Evolutionary conservation across 2,329 filamentous ascomycete species (phyloP).

Genomic region (Aspergillus ustus): DNA sequence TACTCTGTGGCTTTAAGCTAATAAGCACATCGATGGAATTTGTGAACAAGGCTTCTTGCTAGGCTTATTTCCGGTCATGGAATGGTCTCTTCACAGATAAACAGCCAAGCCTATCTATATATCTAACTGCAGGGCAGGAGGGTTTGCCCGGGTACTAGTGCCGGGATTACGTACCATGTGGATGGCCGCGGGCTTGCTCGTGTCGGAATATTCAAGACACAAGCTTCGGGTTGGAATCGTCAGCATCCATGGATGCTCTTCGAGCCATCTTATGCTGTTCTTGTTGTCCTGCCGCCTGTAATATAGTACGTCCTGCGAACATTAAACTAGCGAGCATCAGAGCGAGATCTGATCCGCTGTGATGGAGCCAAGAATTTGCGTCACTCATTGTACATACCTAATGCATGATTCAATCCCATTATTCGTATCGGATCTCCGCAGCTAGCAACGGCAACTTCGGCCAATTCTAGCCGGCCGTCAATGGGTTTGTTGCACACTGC

Average conservation of each 20-base stretch:
- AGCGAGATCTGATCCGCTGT: neutral
- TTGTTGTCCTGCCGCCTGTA: no score
- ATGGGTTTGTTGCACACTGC: neutral
- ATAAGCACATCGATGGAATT: neutral
- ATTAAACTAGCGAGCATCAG: neutral
- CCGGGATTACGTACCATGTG: neutral
- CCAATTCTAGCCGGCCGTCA: neutral
- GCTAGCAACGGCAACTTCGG: neutral
- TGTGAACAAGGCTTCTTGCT: neutral
- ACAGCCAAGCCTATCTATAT: neutral
- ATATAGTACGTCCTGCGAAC: neutral
- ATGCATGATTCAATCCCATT: neutral
- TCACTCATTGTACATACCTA: neutral
- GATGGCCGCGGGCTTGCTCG: neutral
- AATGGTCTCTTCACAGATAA: neutral
- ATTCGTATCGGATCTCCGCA: neutral
- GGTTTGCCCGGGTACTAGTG: neutral
- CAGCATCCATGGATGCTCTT: no score
- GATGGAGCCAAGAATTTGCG: neutral
- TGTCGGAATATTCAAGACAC: neutral
- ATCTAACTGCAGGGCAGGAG: neutral
- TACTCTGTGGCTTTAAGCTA: neutral
- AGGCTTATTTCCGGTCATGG: neutral
- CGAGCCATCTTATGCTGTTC: no score
- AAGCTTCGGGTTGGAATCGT: neutral